Evolutionary conservation across 176 grass and related monocot species (phyloP).

Genomic region (Puccinellia tenuiflora): DNA sequence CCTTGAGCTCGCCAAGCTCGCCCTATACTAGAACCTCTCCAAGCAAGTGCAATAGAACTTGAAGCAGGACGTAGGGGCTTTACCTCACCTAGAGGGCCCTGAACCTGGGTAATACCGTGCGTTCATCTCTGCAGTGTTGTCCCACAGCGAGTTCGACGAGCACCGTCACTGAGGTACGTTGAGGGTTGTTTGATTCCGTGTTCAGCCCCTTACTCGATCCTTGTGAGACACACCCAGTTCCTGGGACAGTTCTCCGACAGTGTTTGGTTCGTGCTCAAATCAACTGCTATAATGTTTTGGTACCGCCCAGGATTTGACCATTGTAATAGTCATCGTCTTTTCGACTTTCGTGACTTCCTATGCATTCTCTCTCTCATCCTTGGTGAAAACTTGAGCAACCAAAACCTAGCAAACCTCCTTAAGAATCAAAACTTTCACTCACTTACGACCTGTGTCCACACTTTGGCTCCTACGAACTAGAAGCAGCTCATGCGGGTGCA

Average conservation of each 20-base stretch:
- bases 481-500: background rate
- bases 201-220: too few species aligned
- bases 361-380: background rate
- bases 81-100: too few species aligned
- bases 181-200: too few species aligned
- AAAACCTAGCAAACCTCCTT: background rate
- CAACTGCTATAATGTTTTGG: background rate
- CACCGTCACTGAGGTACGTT: too few species aligned
- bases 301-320: background rate
- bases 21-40: too few species aligned
- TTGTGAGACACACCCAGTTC: too few species aligned
- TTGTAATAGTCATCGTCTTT: background rate
- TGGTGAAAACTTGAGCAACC: background rate
- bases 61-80: too few species aligned
- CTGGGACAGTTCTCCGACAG: constrained; percentile 80
- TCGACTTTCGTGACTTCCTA: background rate
- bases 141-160: too few species aligned
- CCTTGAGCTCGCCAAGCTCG: too few species aligned
- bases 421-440: background rate
- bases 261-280: background rate
- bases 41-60: too few species aligned
- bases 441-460: background rate
- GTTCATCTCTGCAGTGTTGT: too few species aligned
- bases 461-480: background rate
- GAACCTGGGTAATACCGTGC: too few species aligned